Base-by-base conservation (phyloP, 345 rosid genomes). In the Corchorus olitorius region DNA sequence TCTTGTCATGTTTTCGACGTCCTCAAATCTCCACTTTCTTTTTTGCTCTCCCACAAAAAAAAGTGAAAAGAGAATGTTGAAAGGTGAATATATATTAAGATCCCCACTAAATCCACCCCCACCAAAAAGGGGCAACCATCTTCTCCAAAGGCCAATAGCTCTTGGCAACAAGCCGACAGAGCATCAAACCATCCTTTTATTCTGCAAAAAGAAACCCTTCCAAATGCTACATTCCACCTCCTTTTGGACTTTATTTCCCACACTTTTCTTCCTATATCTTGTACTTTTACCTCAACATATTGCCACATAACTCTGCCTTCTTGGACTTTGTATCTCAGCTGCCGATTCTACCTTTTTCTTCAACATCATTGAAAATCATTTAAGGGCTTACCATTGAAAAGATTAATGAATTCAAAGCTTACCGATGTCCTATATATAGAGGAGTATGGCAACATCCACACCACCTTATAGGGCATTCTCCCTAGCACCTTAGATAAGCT, bases 211-310 rank as follows among this genome's bases (percentile, higher is more conserved):
- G 45, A 39, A 34, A 20, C 59, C 65, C 60, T 74, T 78, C 85
- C 85, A 86, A 78, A 22, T 46, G 55, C 87, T 69, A 83, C n/a
- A 52, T 65, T 81, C 82, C 78, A 81, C 20, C 46, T 55, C 45
- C 1, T 1, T 45, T 76, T 77, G 74, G 75, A 74, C 75, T 78
- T 61, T 73, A 59, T 15, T 48, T 72, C 56, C 65, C 10, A 73
- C 75, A 53, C 27, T 62, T 77, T 75, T 79, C 79, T 53, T 62
- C 49, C n/a, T 7, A 35, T 22, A 35, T 22, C 7, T 56, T 66
- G 79, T 69, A 64, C 75, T 74, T 71, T 45, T 58, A 70, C 79
- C 77, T 49, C 82, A 17, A 41, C 65, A 55, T 70, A 37, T 78
- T 63, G 50, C 76, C 80, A 43, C 80, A 74, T 46, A 65, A 34